Conservation (phyloP, 352 stramenopile genomes). For the Aphanomyces stellatus region DNA sequence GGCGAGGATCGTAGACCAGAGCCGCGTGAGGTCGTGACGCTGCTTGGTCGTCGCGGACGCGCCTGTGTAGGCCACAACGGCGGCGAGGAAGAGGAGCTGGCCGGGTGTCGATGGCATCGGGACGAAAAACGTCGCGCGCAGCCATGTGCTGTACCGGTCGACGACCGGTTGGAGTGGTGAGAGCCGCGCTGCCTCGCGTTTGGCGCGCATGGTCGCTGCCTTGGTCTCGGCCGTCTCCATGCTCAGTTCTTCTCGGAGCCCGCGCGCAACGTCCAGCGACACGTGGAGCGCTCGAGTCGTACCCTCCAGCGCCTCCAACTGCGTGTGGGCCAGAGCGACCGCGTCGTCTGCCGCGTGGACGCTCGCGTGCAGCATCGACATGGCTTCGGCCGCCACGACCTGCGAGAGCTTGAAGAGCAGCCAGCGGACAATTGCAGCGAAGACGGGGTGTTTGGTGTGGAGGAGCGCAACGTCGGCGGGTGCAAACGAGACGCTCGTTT, state of each 20-base stretch:
- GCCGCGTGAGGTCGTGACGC: not conserved
- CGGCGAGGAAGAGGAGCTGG: not conserved
- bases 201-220: not conserved
- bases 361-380: not conserved
- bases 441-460: not conserved
- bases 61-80: not conserved
- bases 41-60: not conserved
- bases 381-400: not conserved
- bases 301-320: not conserved
- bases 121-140: slow-evolving; percentile 8
- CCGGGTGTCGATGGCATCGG: not conserved
- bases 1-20: not conserved
- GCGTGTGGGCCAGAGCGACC: not conserved
- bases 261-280: not conserved
- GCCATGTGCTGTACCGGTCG: not conserved
- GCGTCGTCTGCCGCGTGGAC: not conserved
- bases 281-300: not conserved
- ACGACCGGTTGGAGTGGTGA: not conserved
- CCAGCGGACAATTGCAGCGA: not conserved
- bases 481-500: not conserved
- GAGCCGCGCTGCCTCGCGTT: not conserved
- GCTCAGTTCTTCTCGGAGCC: not conserved
- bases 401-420: not conserved
- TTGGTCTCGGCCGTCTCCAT: not conserved
- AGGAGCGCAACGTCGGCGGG: not conserved